phyloP scores from a whole-genome alignment of 192 early-diverging fungal species.

The Backusella sp. region DNA sequence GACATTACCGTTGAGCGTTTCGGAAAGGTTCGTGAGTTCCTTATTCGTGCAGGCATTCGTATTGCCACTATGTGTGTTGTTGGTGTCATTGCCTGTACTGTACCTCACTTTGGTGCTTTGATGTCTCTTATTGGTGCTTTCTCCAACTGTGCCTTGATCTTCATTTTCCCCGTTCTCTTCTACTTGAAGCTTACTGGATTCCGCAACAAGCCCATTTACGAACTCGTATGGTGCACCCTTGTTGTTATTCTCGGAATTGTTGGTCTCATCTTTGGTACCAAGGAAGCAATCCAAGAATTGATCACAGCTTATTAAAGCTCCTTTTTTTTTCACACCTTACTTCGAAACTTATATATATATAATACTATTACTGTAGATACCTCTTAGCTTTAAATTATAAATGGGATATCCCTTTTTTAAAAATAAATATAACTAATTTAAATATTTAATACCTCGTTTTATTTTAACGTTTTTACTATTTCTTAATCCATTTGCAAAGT shows the following conservation, averaged over 20 bases:
- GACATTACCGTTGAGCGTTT: conserved; percentile 39
- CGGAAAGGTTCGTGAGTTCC: conserved; percentile 38
- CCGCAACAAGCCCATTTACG: conserved; percentile 35
- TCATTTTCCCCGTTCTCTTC: conserved; percentile 78
- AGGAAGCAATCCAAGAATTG: conserved; percentile 57
- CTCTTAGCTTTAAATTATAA: background rate
- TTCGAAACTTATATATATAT: background rate
- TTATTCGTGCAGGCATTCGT: conserved; percentile 45
- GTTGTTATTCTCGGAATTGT: conserved; percentile 61
- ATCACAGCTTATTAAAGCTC: background rate
- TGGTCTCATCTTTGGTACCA: conserved; percentile 61
- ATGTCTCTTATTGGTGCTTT: conserved; percentile 79
- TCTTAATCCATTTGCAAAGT: no score
- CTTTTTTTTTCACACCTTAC: background rate
- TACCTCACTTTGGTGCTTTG: conserved; percentile 81
- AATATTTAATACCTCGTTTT: background rate
- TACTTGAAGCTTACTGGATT: conserved; percentile 71
- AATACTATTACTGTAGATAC: background rate
- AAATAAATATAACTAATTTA: background rate
- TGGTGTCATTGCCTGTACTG: conserved; percentile 56
- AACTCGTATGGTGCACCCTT: conserved; percentile 49
- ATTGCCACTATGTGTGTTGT: conserved; percentile 51
- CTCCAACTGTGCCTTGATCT: conserved; percentile 74
- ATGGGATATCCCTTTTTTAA: background rate
- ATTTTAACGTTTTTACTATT: background rate